Evolutionary conservation across 2,329 filamentous ascomycete genomes (phyloP).

Genomic region (Aspergillus hortae): DNA sequence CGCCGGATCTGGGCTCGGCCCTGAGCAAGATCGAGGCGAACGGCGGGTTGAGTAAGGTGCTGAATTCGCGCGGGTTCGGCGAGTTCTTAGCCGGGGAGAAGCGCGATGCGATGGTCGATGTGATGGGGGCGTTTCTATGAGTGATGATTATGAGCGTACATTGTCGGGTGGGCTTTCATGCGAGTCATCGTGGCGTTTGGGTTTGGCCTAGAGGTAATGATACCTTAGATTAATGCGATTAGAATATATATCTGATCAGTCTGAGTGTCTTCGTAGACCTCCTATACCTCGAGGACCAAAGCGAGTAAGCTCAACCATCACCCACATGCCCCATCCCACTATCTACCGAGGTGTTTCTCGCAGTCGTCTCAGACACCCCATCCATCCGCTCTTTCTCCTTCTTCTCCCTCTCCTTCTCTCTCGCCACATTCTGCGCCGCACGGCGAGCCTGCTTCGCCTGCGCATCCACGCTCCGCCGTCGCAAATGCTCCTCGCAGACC

Average conservation of each 20-base stretch:
- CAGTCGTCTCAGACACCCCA: not conserved
- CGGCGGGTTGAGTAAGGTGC: not conserved
- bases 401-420: no score
- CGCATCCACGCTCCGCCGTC: not conserved
- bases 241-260: no score
- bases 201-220: no score
- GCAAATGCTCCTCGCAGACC: not conserved
- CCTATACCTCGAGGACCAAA: no score
- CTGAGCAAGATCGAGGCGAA: not conserved
- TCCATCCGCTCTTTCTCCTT: not conserved
- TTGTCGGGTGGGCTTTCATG: no score
- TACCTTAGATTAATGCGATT: no score
- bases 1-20: slow-evolving; percentile 2
- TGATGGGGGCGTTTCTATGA: slow-evolving; percentile 7
- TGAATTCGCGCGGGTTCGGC: not conserved
- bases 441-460: not conserved
- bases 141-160: not conserved
- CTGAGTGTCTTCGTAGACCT: no score
- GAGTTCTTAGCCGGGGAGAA: slow-evolving; percentile 10
- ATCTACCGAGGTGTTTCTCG: not conserved
- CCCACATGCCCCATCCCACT: not conserved
- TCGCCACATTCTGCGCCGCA: not conserved
- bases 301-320: not conserved
- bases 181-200: no score
- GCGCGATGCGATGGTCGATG: slow-evolving; percentile 14